phyloP scores from a whole-genome alignment of 345 rosid species.

The Rubroshorea leprosula region DNA sequence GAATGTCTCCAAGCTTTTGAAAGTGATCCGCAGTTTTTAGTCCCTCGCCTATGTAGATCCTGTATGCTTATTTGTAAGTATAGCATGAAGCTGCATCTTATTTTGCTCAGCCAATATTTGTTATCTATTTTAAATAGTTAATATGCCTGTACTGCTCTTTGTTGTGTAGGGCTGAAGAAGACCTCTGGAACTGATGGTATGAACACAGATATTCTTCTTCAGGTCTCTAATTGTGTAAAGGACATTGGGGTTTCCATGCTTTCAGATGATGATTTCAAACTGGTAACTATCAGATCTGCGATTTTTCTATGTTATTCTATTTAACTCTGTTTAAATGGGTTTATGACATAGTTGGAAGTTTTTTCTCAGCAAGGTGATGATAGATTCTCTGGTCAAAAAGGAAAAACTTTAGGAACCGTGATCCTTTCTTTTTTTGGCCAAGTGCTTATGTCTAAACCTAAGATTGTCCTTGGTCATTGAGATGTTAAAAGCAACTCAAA shows the following conservation, averaged over 20 bases:
- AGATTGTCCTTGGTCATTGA: neutral
- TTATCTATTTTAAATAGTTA: conserved; percentile 4
- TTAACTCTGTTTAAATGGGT: neutral
- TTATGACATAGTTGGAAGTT: neutral
- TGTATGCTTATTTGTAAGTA: neutral
- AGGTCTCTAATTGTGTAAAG: conserved; percentile 54
- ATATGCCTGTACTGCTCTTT: conserved; percentile 13
- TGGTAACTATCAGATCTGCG: conserved; percentile 38
- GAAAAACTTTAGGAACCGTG: neutral
- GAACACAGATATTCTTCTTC: conserved; percentile 40
- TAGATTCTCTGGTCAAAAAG: no score
- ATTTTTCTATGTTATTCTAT: conserved; percentile 7
- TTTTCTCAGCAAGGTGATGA: no score
- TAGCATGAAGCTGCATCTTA: neutral
- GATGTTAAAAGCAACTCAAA: neutral
- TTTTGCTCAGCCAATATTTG: conserved; percentile 6
- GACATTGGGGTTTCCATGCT: conserved; percentile 54
- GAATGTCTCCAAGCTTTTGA: neutral
- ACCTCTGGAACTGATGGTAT: conserved; percentile 31
- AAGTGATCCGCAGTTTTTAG: neutral
- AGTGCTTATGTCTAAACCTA: neutral
- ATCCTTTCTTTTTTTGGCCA: no score
- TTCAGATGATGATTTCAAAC: conserved; percentile 68
- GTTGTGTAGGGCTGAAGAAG: conserved; percentile 51
- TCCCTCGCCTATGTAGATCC: neutral